Evolutionary conservation across 2,329 filamentous ascomycete genomes (phyloP), one percentile per base, ranked within the genome.

Genomic region (Chrysoporthe austroafricana): DNA sequence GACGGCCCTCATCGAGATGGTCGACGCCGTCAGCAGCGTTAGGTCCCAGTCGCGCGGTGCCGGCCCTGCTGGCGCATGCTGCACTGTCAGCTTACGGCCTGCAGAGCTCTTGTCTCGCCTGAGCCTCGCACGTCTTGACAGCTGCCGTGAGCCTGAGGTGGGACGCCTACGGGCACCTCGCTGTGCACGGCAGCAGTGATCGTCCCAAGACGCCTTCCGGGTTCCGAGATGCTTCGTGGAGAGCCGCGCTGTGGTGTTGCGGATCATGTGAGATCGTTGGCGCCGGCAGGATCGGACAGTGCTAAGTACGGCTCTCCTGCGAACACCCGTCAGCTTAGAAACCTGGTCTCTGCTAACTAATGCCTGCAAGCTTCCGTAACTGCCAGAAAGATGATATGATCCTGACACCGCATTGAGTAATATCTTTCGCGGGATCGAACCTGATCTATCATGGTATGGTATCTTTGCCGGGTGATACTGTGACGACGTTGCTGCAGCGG

Each of bases 41-140:
- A 5, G 16, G 54, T 57, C 34, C 54, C 54, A 9, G 34, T 57
- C 54, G 34, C 2, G n/a, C n/a, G 26, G 26, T 16, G 50, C 4
- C 26, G 54, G 54, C 54, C 34, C 26, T 56, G 52, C 54, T 57
- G 54, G 18, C n/a, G 34, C 32, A 9, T 71, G 63, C 16, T 68
- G 60, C 61, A 50, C 18, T 11, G 34, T 54, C 50, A 52, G 58
- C 26, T 50, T 52, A 61, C 18, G 11, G 57, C 39, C 18, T 39
- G 34, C 34, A 43, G 34, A 26, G 36, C 39, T 2, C 39, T 2
- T 59, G 34, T 18, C 54, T 8, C n/a, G 16, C 21, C 26, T 26
- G 26, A 26, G 26, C 26, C 26, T 26, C 26, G 26, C 26, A 26
- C 26, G 2, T 26, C 26, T 26, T 26, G 26, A 26, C 26, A 26